Conservation (phyloP, 352 stramenopile genomes). For the Blastocystis sp. region DNA sequence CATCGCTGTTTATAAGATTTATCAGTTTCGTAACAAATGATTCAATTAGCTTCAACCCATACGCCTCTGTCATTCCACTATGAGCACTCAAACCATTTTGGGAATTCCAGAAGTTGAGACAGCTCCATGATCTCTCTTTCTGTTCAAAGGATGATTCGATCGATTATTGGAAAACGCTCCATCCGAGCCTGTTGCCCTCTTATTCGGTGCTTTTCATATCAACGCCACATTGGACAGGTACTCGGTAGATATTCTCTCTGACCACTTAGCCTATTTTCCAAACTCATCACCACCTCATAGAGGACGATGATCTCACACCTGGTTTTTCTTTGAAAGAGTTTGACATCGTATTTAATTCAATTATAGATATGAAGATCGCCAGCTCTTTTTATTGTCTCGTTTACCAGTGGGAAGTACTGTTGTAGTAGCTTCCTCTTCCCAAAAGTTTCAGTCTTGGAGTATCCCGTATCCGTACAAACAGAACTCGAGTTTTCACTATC, state of each 20-base stretch:
- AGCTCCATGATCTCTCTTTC: neutral
- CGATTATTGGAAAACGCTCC: neutral
- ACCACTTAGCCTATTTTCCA: neutral
- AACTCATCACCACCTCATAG: constrained; percentile 42
- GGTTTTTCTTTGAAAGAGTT: constrained; percentile 49
- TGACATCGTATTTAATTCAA: neutral
- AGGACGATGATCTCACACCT: constrained; percentile 50
- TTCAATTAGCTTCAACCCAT: neutral
- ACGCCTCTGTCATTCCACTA: neutral
- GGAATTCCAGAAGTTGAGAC: neutral
- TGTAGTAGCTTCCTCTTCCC: constrained; percentile 15
- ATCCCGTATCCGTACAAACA: constrained; percentile 62
- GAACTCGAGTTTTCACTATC: constrained; percentile 58
- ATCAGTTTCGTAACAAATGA: neutral
- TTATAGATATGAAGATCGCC: constrained; percentile 45
- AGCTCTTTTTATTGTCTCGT: constrained; percentile 40
- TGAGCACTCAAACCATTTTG: neutral
- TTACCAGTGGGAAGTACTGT: constrained; percentile 37
- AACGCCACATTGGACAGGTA: neutral
- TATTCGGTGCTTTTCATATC: neutral
- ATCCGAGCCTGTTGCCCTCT: neutral
- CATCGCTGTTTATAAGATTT: neutral
- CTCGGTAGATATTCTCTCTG: neutral
- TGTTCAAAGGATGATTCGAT: neutral
- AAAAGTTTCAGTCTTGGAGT: constrained; percentile 57